Evolutionary conservation across 2,329 filamentous ascomycete genomes (phyloP), one percentile per base, ranked within the genome.

Genomic region (Ustilaginoidea virens): DNA sequence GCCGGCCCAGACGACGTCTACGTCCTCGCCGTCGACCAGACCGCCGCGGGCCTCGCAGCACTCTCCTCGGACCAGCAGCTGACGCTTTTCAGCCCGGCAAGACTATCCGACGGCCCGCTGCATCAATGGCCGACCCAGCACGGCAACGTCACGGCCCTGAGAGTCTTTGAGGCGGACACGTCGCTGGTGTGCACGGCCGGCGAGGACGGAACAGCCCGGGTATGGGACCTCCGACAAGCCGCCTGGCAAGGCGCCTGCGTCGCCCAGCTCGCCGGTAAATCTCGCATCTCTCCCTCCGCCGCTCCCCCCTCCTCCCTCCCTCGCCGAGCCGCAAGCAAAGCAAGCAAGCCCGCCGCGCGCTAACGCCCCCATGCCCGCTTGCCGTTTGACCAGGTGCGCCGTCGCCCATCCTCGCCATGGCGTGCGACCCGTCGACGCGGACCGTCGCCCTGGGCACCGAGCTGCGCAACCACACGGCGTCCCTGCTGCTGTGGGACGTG

Each of bases 381-480:
- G n/a, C n/a, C n/a, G n/a, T n/a, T n/a, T n/a, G n/a, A n/a, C 5
- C 38, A 64, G 61, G 58, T n/a, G 57, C 52, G 30, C 40, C 52
- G 22, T 55, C 52, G 8, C 51, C 73, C 8, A 62, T 87, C 11
- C 57, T 77, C 9, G 75, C 79, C 10, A 55, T 87, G 27, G 74
- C 76, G 1, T 71, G 73, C 37, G 67, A 63, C 27, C 50, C 60
- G 7, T 44, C 52, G 8, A 64, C 63, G 10, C 67, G 73, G 39
- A 61, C 70, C 4, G 55, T 87, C 12, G 79, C 74, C 14, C 71
- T 74, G 6, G 81, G 81, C 18, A 83, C 80, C 1, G 81, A 87
- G 43, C 59, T 80, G 21, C 66, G 69, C 23, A 68, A 75, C 39
- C 63, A 72, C 47, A 61, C 67, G 33, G 68, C 72, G 11, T 68